Base-by-base conservation (phyloP, 1,139 yeast species). In the Kodamaea arcana region DNA sequence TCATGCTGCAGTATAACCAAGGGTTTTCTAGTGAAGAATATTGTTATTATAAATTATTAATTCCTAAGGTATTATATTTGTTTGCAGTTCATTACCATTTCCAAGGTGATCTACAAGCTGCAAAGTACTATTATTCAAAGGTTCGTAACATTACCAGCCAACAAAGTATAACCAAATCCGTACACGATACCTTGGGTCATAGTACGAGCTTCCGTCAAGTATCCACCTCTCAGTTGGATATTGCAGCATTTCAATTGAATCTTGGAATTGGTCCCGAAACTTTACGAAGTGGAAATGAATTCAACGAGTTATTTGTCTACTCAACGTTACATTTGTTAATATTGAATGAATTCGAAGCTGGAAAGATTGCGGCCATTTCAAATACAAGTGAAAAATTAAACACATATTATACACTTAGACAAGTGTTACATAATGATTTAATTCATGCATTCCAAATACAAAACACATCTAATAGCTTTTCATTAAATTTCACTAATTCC, bases 11-110 rank as follows among this genome's bases (percentile, higher is more conserved):
- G 14, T 67, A 58, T 37, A 63, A 65, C 34, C 39, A 51, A 2
- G 57, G 58, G 2, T 60, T 65, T 32, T 51, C 63, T 1, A 51
- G 51, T 2, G 64, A 60, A 37, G 73, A 69, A 32, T 42, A 58
- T 34, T 41, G 52, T 6, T 48, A 54, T 20, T 68, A 58, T 40
- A 59, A 57, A 30, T 45, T 50, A 9, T 39, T 71, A 10, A 42
- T 65, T 3, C 68, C 75, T 0, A 48, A 53, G 28, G 46, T 67
- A 3, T 54, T 57, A 23, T 69, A 66, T 41, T 40, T 71, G 12
- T 57, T 61, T 35, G 79, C 65, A 1, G 36, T 64, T 3, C 58
- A 56, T 34, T 55, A 58, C 40, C 78, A 72, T 29, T 43, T 51
- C 25, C 45, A 51, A 14, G 69, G 68, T 2, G 59, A 68, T 27